Base-by-base conservation (phyloP, 2,329 filamentous ascomycete species). In the Colletotrichum shisoi region DNA sequence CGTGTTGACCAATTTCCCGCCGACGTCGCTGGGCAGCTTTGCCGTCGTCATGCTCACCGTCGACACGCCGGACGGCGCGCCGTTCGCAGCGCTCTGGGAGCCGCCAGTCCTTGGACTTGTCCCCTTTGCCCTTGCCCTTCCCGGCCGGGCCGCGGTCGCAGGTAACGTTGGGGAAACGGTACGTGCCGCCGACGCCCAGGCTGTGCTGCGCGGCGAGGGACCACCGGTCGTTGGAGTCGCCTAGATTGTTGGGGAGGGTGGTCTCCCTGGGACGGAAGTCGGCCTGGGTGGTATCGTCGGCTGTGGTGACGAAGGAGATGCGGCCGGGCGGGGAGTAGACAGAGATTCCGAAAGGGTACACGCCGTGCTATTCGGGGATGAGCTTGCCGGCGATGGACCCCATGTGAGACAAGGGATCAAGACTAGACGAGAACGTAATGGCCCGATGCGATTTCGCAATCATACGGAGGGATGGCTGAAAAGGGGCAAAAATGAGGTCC, bases 21-120 rank as follows among this genome's bases (percentile, higher is more conserved):
- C 58, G n/a, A 67, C 63, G 44, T 57, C 62, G 51, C 63, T 67
- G 17, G 63, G 63, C 3, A 67, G 58, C 4, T 58, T 67, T 2
- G 58, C 63, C 2, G 63, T 51, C 15, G 45, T 57, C n/a, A 53
- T 45, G 9, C 62, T 44, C 27, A 57, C 58, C 24, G 58, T 62
- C 45, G 62, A 27, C 17, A 62, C 15, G 1, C 63, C 63, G 21
- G 52, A 67, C 1, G 63, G 63, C 24, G 24, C 24, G 12, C 63
- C 58, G 17, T 49, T 21, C 17, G 17, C 34, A 39, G 24, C 4
- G 24, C 24, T 27, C 24, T 5, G 24, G 24, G 24, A 27, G 4
- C 24, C 24, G 24, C 24, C n/a, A 3, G 0, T 57, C 39, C 5
- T 13, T 12, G 3, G 34, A 19, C 6, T 63, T 21, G 11, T 37